Base-by-base conservation (phyloP, 306 rosid genomes). In the Vigna trinervia region DNA sequence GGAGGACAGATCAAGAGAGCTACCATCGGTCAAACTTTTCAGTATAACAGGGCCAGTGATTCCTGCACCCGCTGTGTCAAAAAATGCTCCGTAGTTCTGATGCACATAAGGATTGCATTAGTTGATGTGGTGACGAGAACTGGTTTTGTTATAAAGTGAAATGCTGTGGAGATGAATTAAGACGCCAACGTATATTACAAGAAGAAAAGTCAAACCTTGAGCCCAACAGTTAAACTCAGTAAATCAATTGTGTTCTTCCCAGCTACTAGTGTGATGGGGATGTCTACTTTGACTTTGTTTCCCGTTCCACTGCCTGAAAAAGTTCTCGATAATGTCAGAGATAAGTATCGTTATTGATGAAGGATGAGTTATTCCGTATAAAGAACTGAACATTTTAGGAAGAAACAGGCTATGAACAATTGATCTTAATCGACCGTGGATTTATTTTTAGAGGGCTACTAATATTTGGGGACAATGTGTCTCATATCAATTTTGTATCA, bases 211-310 rank as follows among this genome's bases (percentile, higher is more conserved):
- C 63, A 38, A 85, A 95, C 98, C 98, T 92, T 91, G 82, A 95
- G 91, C 78, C 98, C 98, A 67, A 95, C 96, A 12, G 98, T 95
- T 81, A 92, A 62, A 88, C 98, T 95, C 70, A 95, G 84, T 70
- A 95, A 90, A 88, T 90, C 96, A 63, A 95, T 83, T 51, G 84
- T 85, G 87, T 95, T 95, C 79, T 81, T 92, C 74, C 97, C 96
- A 5, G 82, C 38, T 41, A 66, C 88, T 73, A 92, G 80, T 46
- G 88, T 69, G 69, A 90, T 36, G 46, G 95, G 95, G 46, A 90
- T 80, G 26, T 89, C 92, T 74, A 78, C 68, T 5, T 84, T 52
- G 63, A 95, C 87, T 84, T 82, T 47, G 56, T 47, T 88, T 9
- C 96, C 90, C n/a, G 19, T 76, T 84, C 87, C 91, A 84, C 89